A percentile compares a stretch with the other conserved stretches of the same genome.
These are phyloP conservation scores for Phytopythium mirpurense DNA, from an alignment of 352 stramenopile genomes.

Conservation along the genomic window DNA sequence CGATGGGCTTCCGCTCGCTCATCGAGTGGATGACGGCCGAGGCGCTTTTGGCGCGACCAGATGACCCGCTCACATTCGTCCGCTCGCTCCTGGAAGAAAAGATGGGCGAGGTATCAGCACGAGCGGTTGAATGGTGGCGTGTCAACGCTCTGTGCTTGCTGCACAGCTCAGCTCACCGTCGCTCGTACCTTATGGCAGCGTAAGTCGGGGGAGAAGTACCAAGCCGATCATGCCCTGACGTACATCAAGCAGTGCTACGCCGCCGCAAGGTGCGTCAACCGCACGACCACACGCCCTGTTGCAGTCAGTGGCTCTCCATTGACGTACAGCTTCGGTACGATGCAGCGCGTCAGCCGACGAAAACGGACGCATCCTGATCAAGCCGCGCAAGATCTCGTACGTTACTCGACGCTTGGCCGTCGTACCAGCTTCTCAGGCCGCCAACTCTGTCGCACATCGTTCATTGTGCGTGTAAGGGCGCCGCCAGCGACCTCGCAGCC, in stretches of 20 bases:
- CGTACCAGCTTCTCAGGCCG: too few species aligned
- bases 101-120: constrained; percentile 46
- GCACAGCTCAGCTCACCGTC: background rate
- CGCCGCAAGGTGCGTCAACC: constrained; percentile 46
- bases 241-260: constrained; percentile 89
- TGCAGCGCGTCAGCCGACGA: constrained; percentile 72
- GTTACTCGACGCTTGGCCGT: constrained; percentile 4
- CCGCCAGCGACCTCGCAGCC: background rate
- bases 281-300: too few species aligned
- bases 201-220: constrained; percentile 62
- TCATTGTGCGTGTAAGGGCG: background rate
- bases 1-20: constrained; percentile 86
- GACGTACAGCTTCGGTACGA: background rate
- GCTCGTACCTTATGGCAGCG: constrained; percentile 9
- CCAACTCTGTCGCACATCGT: too few species aligned
- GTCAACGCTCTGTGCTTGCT: background rate
- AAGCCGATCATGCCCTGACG: constrained; percentile 65
- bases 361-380: constrained; percentile 75
- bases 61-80: constrained; percentile 86
- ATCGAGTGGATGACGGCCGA: constrained; percentile 91
- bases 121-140: background rate
- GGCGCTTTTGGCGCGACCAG: constrained; percentile 70
- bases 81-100: constrained; percentile 79
- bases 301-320: too few species aligned
- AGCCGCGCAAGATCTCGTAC: constrained; percentile 59